Percentiles rank a stretch among this genome's conserved stretches.
phyloP scores from a whole-genome alignment of 768 basidiomycete genomes.

The Lactifluus pinguis region DNA sequence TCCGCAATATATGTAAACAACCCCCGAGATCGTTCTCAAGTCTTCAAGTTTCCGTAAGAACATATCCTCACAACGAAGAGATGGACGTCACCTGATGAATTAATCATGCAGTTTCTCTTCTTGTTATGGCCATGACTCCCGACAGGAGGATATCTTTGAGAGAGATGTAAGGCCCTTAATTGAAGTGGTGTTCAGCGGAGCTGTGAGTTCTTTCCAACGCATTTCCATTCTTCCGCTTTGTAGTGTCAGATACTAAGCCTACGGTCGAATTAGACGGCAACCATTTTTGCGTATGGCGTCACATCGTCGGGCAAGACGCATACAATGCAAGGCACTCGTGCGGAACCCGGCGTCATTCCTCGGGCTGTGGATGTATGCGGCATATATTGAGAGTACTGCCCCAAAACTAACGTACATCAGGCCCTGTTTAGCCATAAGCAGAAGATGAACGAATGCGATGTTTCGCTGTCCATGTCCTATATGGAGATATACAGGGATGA shows the following conservation, averaged over 20 bases:
- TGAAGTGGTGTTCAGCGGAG: slow-evolving; percentile 67
- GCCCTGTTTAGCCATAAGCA: slow-evolving; percentile 14
- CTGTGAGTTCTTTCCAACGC: slow-evolving; percentile 38
- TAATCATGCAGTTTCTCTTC: slow-evolving; percentile 48
- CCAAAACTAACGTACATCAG: neutral
- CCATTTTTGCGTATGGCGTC: slow-evolving; percentile 86
- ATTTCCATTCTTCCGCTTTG: neutral
- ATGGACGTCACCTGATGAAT: neutral
- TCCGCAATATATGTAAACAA: slow-evolving; percentile 59
- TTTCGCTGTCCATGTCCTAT: slow-evolving; percentile 55
- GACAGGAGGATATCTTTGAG: slow-evolving; percentile 69
- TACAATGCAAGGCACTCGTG: slow-evolving; percentile 78
- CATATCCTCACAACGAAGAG: slow-evolving; percentile 19
- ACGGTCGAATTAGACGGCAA: slow-evolving; percentile 49
- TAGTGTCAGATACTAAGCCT: neutral
- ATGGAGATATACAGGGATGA: slow-evolving; percentile 93
- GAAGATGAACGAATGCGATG: slow-evolving; percentile 26
- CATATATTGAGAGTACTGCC: neutral
- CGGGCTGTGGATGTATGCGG: slow-evolving; percentile 58
- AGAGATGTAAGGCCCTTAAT: slow-evolving; percentile 70
- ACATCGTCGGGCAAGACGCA: slow-evolving; percentile 89
- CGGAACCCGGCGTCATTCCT: slow-evolving; percentile 80
- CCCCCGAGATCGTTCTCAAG: slow-evolving; percentile 54
- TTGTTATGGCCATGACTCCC: slow-evolving; percentile 62
- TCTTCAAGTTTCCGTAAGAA: slow-evolving; percentile 68